Evolutionary conservation across 129 eudicot species (phyloP).

Genomic region (Flaveria sonorensis): DNA sequence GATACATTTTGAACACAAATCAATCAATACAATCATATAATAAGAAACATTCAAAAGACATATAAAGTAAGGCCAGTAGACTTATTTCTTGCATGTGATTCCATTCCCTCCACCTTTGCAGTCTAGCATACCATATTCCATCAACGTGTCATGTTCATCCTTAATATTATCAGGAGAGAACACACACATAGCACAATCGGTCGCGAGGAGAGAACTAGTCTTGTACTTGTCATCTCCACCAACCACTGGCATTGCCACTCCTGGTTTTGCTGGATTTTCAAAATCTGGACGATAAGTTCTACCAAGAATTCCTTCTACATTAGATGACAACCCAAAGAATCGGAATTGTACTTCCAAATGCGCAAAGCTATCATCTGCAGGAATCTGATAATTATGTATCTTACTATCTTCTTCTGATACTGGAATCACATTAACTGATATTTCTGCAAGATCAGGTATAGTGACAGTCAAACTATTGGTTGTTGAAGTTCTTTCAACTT

Average conservation of each 20-base stretch:
- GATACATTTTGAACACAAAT: constrained; percentile 14
- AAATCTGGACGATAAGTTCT: constrained; percentile 56
- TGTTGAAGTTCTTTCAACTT: constrained; percentile 54
- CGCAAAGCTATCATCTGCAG: constrained; percentile 49
- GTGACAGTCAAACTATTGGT: constrained; percentile 44
- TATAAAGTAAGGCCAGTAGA: background rate
- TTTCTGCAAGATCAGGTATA: constrained; percentile 44
- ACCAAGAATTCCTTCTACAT: constrained; percentile 63
- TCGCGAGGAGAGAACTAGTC: constrained; percentile 47
- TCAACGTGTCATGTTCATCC: constrained; percentile 25
- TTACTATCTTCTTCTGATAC: constrained; percentile 50
- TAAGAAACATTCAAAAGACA: background rate
- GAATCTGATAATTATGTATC: constrained; percentile 58
- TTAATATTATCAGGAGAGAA: constrained; percentile 24
- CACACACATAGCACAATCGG: constrained; percentile 50
- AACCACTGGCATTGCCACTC: constrained; percentile 58
- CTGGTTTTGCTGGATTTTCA: constrained; percentile 57
- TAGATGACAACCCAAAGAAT: constrained; percentile 48
- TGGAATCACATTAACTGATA: constrained; percentile 53
- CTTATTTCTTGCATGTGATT: constrained; percentile 56
- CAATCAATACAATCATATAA: constrained; percentile 18
- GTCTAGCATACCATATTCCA: constrained; percentile 43
- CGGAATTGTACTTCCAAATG: constrained; percentile 59
- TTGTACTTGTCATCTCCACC: constrained; percentile 61
- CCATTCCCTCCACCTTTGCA: constrained; percentile 57